Percentiles rank a stretch among this genome's conserved stretches.
phyloP scores from a whole-genome alignment of 2,329 filamentous ascomycete species.

The Trichophyton mentagrophytes region DNA sequence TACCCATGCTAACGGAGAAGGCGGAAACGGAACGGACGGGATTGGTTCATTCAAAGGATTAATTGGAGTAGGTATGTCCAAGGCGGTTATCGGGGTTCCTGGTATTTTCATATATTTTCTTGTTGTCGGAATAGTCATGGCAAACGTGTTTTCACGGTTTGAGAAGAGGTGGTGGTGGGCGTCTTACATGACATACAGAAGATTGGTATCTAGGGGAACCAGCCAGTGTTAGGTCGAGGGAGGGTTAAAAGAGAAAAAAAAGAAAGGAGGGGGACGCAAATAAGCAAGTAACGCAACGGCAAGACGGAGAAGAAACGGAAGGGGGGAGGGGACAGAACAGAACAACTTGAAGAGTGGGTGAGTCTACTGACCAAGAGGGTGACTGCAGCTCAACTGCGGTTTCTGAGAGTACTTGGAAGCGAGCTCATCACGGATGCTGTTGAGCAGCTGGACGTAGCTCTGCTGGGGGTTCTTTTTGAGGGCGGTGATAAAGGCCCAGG shows the following conservation, averaged over 20 bases:
- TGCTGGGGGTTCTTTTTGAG: conserved; percentile 89
- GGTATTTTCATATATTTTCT: neutral
- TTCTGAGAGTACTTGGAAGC: conserved; percentile 82
- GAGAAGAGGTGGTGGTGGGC: neutral
- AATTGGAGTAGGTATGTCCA: neutral
- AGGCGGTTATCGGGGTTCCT: neutral
- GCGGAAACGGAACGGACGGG: neutral
- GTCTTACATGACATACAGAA: conserved; percentile 54
- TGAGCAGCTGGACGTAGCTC: conserved; percentile 89
- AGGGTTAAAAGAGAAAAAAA: neutral
- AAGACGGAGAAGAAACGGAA: conserved; percentile 6
- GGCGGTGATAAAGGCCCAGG: conserved; percentile 85
- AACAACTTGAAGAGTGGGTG: neutral
- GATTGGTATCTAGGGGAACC: conserved; percentile 43
- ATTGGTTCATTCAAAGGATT: neutral
- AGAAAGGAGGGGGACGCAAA: too few relatives aligned
- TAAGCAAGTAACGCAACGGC: too few relatives aligned
- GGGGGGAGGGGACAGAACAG: conserved; percentile 13
- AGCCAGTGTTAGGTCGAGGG: conserved; percentile 12
- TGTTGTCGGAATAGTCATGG: conserved; percentile 1
- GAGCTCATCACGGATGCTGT: conserved; percentile 85
- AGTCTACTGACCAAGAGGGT: conserved; percentile 66
- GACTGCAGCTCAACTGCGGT: conserved; percentile 89
- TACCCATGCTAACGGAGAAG: neutral
- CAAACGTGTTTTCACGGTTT: neutral